Conservation (phyloP, 495 filamentous ascomycete genomes). For the Penicillium waksmanii region DNA sequence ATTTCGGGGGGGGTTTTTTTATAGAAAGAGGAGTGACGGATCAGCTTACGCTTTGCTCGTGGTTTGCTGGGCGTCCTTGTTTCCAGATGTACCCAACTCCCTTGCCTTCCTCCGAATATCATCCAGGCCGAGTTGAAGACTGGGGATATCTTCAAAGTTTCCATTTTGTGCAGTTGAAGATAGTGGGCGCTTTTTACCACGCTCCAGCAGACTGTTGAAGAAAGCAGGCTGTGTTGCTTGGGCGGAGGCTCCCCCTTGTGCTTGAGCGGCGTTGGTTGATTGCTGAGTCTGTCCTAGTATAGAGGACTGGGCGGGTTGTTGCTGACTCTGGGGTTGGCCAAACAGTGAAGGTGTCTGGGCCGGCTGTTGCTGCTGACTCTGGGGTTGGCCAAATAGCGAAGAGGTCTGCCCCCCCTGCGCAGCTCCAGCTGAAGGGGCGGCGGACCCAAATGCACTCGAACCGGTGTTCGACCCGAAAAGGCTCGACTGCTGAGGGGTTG, state of each 20-base stretch:
- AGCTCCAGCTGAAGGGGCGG: constrained; percentile 20
- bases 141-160: constrained; percentile 53
- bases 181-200: constrained; percentile 60
- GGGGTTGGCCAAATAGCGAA: too few species aligned
- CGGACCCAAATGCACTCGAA: constrained; percentile 32
- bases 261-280: constrained; percentile 23
- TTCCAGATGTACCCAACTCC: constrained; percentile 65
- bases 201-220: constrained; percentile 85
- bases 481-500: constrained; percentile 30
- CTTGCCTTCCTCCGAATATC: constrained; percentile 84
- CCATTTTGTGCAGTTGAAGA: constrained; percentile 40
- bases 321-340: constrained; percentile 36
- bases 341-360: constrained; percentile 35
- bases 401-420: constrained; percentile 20
- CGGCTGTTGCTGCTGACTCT: too few species aligned
- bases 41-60: constrained; percentile 66
- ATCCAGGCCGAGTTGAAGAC: constrained; percentile 79
- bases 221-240: constrained; percentile 64
- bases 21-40: neutral
- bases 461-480: constrained; percentile 42
- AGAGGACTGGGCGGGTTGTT: constrained; percentile 33
- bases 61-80: constrained; percentile 48
- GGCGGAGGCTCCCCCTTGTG: constrained; percentile 25
- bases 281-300: constrained; percentile 37
- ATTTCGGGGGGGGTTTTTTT: neutral